Base-by-base conservation (phyloP, 257 asterid species). In the Nyctanthes arbortristis region DNA sequence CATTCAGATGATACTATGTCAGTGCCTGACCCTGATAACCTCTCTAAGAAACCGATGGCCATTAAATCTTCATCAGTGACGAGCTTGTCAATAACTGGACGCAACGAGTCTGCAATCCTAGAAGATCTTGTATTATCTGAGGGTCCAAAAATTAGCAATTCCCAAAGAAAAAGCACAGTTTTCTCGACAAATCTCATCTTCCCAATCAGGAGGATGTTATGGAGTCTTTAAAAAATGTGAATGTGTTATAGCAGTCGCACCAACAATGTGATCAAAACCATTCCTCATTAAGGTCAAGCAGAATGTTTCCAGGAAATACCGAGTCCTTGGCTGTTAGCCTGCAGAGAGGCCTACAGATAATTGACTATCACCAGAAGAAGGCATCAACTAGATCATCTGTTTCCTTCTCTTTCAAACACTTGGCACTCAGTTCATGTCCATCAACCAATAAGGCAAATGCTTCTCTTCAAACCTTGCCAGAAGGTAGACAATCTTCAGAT, bases 251-350 rank as follows among this genome's bases (percentile, higher is more conserved):
- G 60, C 77, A 70, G 60, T 84, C 84, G 24, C 79, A 79, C 43
- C 87, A 86, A 70, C 62, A 73, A 61, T 57, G 84, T 40, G 88
- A 82, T 43, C 80, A 39, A 33, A 58, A 81, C 20, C 81, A 71
- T 57, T 86, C 93, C 60, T 91, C 97, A 54, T 73, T 94, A 63
- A 82, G 96, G 81, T 89, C 96, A 16, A 94, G 96, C 73, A 82
- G 84, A 77, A 73, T 84, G 29, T 86, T 89, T 77, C 84, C 88
- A 16, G 96, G 96, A 58, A 86, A 89, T 24, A 79, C 95, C 0
- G 96, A 94, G 70, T 86, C 93, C 65, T 76, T 94, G 80, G 97
- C 87, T 72, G 96, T 97, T 36, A 94, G 99, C 78, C 95, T 94
- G 49, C 89, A 89, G 33, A 87, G 89, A 76, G 99, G 99, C 37